Percentiles rank a stretch among this genome's conserved stretches.
These are phyloP conservation scores for Neoboletus subvelutipes DNA, from an alignment of 768 basidiomycete species.

Conservation along the genomic window DNA sequence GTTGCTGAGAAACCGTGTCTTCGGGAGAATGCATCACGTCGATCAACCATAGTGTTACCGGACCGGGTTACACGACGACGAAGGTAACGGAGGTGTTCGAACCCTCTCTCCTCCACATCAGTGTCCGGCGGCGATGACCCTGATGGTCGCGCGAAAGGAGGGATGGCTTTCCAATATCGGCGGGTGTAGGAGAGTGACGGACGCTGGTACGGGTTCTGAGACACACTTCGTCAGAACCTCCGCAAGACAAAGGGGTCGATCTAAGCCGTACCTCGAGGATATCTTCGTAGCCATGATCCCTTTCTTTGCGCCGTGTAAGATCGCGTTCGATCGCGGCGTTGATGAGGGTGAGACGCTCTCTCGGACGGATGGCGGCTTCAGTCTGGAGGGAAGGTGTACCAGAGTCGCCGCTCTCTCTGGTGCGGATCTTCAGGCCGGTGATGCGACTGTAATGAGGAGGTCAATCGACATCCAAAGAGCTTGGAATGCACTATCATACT, in stretches of 20 bases:
- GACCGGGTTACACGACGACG: slow-evolving; percentile 82
- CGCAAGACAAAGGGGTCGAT: neutral
- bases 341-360: slow-evolving; percentile 62
- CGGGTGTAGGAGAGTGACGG: slow-evolving; percentile 55
- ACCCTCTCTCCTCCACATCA: slow-evolving; percentile 21
- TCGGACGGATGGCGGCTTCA: slow-evolving; percentile 58
- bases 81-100: slow-evolving; percentile 35
- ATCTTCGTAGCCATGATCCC: slow-evolving; percentile 86
- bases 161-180: slow-evolving; percentile 65
- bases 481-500: neutral
- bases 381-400: slow-evolving; percentile 38
- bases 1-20: slow-evolving; percentile 23
- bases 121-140: slow-evolving; percentile 30
- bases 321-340: slow-evolving; percentile 55
- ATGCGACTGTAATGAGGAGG: slow-evolving; percentile 37
- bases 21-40: slow-evolving; percentile 44
- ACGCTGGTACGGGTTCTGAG: slow-evolving; percentile 70
- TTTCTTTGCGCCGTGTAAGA: slow-evolving; percentile 63
- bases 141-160: slow-evolving; percentile 38
- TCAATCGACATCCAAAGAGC: neutral
- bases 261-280: slow-evolving; percentile 63
- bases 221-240: slow-evolving; percentile 8
- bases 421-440: slow-evolving; percentile 52
- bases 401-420: slow-evolving; percentile 44
- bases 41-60: slow-evolving; percentile 75